These are phyloP conservation scores for Decorospora gaudefroyi DNA, from an alignment of 2,329 filamentous ascomycete species.

Conservation along the genomic window DNA sequence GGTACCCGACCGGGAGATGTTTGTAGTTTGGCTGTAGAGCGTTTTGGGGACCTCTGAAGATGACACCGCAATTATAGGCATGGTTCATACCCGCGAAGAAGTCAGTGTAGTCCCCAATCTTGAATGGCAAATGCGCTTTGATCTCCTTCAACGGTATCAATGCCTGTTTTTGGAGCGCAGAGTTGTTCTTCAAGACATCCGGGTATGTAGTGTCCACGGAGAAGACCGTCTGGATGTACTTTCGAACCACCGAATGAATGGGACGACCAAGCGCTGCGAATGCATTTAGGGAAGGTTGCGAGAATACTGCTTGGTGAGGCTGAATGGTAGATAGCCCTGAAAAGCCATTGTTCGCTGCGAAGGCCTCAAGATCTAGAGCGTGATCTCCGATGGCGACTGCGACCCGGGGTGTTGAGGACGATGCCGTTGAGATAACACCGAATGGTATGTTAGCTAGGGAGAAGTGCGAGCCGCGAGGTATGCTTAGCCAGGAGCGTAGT, in stretches of 20 bases:
- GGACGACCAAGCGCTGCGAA: slow-evolving; percentile 74
- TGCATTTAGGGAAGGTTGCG: slow-evolving; percentile 67
- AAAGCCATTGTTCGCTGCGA: slow-evolving; percentile 65
- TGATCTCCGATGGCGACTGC: slow-evolving; percentile 74
- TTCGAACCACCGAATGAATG: slow-evolving; percentile 69
- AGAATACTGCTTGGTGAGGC: slow-evolving; percentile 65
- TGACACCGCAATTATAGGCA: slow-evolving; percentile 70
- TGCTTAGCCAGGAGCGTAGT: slow-evolving; percentile 61
- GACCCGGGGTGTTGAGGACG: slow-evolving; percentile 61
- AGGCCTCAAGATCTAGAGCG: slow-evolving; percentile 69
- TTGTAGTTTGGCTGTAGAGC: slow-evolving; percentile 81
- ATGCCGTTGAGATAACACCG: slow-evolving; percentile 72
- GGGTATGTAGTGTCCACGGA: slow-evolving; percentile 62
- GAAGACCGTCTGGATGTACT: slow-evolving; percentile 70
- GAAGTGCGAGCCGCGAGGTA: slow-evolving; percentile 67
- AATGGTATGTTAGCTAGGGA: slow-evolving; percentile 82
- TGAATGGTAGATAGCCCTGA: slow-evolving; percentile 61
- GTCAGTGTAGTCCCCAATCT: slow-evolving; percentile 82
- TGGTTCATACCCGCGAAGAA: slow-evolving; percentile 83
- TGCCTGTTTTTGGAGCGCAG: slow-evolving; percentile 59
- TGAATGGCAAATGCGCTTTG: slow-evolving; percentile 72
- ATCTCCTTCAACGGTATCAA: slow-evolving; percentile 64
- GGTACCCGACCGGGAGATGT: slow-evolving; percentile 80
- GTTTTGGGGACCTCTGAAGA: slow-evolving; percentile 73
- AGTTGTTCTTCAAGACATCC: slow-evolving; percentile 66